Evolutionary conservation across 2,329 filamentous ascomycete genomes (phyloP).

Genomic region (Calonectria montana): DNA sequence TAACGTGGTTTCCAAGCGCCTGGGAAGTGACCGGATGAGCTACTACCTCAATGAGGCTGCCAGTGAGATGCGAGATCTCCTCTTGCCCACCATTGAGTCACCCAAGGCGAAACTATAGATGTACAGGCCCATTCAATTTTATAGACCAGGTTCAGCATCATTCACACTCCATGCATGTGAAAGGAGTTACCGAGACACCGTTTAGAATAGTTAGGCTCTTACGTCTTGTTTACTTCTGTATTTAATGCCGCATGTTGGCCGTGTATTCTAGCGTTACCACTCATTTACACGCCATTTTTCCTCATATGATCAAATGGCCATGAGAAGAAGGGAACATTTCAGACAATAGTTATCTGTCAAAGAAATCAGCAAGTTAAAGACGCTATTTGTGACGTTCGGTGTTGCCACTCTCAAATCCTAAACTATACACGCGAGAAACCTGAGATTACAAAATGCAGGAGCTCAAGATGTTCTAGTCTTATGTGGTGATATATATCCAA

Average conservation of each 20-base stretch:
- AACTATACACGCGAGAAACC: constrained; percentile 24
- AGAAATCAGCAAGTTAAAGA: constrained; percentile 11
- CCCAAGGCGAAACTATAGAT: constrained; percentile 88
- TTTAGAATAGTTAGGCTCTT: neutral
- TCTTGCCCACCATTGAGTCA: constrained; percentile 81
- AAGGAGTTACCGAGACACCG: constrained; percentile 16
- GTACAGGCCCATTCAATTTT: neutral
- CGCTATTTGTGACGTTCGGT: constrained; percentile 17
- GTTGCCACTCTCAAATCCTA: constrained; percentile 23
- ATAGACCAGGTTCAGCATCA: constrained; percentile 12
- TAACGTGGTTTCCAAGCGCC: constrained; percentile 94
- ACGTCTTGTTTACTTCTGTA: neutral
- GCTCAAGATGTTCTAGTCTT: constrained; percentile 33
- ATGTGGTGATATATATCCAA: constrained; percentile 32
- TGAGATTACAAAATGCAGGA: constrained; percentile 3
- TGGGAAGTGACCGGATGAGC: constrained; percentile 93
- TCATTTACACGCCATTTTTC: neutral
- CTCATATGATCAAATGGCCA: neutral
- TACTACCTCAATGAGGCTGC: constrained; percentile 96
- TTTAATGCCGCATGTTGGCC: neutral
- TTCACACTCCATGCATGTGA: constrained; percentile 4
- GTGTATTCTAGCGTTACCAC: constrained; percentile 6
- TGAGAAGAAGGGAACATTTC: neutral
- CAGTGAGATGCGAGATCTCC: constrained; percentile 86
- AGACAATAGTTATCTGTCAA: neutral